Conservation (phyloP, 1,284 basidiomycete species). For the Cutaneotrichosporon sp. region DNA sequence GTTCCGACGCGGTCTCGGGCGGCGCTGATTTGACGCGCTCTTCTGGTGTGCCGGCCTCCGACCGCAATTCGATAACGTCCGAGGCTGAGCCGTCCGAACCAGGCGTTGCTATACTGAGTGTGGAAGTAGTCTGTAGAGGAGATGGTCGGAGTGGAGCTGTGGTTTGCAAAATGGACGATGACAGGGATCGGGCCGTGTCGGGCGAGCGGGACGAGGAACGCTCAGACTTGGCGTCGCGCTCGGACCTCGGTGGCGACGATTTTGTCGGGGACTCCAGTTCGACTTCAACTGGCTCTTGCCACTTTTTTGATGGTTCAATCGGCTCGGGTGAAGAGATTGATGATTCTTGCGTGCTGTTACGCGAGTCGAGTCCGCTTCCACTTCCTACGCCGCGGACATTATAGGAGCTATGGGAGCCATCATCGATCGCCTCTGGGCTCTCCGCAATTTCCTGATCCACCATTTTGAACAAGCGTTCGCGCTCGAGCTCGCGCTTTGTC, state of each 20-base stretch:
- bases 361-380: constrained; percentile 5
- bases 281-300: not conserved
- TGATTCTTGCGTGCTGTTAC: not conserved
- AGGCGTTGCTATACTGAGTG: not conserved
- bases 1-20: constrained; percentile 16
- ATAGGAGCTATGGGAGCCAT: constrained; percentile 7
- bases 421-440: constrained; percentile 5
- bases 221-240: not conserved
- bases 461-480: constrained; percentile 43
- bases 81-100: not conserved
- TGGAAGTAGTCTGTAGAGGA: not conserved
- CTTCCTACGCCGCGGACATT: constrained; percentile 29
- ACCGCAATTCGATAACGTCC: not conserved
- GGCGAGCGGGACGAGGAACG: not conserved
- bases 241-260: not conserved
- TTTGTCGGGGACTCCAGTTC: not conserved
- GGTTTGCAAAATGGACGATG: not conserved
- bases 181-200: not conserved
- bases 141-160: not conserved
- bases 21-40: constrained; percentile 6
- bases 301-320: not conserved
- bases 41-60: not conserved
- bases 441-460: constrained; percentile 38
- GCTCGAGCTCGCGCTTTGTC: constrained; percentile 44
- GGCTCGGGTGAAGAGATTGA: not conserved